Percentiles rank a stretch among this genome's conserved stretches.
phyloP scores from a whole-genome alignment of 192 early-diverging fungal genomes.

The Coemansia erecta region DNA sequence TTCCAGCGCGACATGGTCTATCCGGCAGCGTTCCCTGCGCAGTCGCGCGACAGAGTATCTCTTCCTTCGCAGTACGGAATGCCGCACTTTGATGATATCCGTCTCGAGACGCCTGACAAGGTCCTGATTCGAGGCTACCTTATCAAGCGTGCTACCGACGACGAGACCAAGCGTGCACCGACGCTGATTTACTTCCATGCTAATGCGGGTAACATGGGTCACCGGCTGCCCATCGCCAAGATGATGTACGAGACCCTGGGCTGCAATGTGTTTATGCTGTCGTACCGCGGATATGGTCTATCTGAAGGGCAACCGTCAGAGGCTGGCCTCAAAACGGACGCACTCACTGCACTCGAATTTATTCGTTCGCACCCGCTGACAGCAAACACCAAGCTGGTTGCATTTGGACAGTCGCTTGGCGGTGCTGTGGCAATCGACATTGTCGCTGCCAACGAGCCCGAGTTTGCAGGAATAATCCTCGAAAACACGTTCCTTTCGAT shows the following conservation, averaged over 20 bases:
- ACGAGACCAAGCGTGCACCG: slow-evolving; percentile 56
- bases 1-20: slow-evolving; percentile 81
- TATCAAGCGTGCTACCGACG: slow-evolving; percentile 62
- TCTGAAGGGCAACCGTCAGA: slow-evolving; percentile 86
- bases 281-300: slow-evolving; percentile 94
- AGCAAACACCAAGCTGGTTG: slow-evolving; percentile 73
- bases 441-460: slow-evolving; percentile 72
- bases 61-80: slow-evolving; percentile 69
- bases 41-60: slow-evolving; percentile 49
- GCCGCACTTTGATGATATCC: slow-evolving; percentile 67
- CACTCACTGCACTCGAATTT: slow-evolving; percentile 83
- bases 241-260: slow-evolving; percentile 62
- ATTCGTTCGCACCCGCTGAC: slow-evolving; percentile 72
- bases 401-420: slow-evolving; percentile 95
- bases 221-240: slow-evolving; percentile 88
- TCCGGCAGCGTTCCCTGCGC: slow-evolving; percentile 59
- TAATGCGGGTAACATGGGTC: slow-evolving; percentile 99
- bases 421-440: slow-evolving; percentile 93
- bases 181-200: slow-evolving; percentile 93
- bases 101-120: slow-evolving; percentile 75
- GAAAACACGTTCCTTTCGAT: slow-evolving; percentile 94
- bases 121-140: slow-evolving; percentile 77
- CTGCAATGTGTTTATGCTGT: slow-evolving; percentile 94
- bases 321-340: slow-evolving; percentile 84
- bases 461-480: slow-evolving; percentile 78